Base-by-base conservation (phyloP, 768 basidiomycete genomes). In the Polyporus arcularius region DNA sequence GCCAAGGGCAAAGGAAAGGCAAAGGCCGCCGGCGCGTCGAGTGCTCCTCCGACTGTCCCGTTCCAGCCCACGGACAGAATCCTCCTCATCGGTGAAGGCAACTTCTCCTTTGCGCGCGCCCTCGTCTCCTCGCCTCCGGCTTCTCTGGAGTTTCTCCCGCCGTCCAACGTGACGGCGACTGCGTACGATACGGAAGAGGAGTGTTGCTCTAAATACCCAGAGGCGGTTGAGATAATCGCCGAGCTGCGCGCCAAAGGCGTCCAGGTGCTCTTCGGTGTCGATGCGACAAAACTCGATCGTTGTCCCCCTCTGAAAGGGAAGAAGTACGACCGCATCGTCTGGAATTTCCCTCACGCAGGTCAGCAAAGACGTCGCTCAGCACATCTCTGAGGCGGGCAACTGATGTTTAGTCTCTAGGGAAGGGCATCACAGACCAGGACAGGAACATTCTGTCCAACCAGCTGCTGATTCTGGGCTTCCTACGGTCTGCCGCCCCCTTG, bases 321-420 rank as follows among this genome's bases (percentile, higher is more conserved):
- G 62, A 82, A 75, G 56, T 90, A 89, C 83, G 89, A 94, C 73
- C 84, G 83, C 62, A 82, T 98, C 58, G 85, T 92, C 7, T 98
- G 94, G 88, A 97, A 98, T 72, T 98, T 98, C 71, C 96, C 96
- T 60, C 96, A 98, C 76, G 90, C 90, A 68, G 96, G 96, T 92
- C 68, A 64, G 85, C 68, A 26, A 28, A 26, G 50, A 26, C 61
- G 6, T n/a, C 18, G n/a, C 41, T 53, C 62, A 40, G 14, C 55
- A 47, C 39, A 64, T 43, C 21, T 26, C 21, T 26, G 1, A 26
- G 11, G 35, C 35, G 11, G 7, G 11, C 1, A 1, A 11, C 35
- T 35, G 35, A 35, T 11, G 35, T 35, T 1, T 11, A 1, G 11
- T 35, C 35, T 7, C 21, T 68, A 92, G 90, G 91, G 28, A 92